Conservation (phyloP, 2,329 filamentous ascomycete species). For the Geosmithia putterillii region DNA sequence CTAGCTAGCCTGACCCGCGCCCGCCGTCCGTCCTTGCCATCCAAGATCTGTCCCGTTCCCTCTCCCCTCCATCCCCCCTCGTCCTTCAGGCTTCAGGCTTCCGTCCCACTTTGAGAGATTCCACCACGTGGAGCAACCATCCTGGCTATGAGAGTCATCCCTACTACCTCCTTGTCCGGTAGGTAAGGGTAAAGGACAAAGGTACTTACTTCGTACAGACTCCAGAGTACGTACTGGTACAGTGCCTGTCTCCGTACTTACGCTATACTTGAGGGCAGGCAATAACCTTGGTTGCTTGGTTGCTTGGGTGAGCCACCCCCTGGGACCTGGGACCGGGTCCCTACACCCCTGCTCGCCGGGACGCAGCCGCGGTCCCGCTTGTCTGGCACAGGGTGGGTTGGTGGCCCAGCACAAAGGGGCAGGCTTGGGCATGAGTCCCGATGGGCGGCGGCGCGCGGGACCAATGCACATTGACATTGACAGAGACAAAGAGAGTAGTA, state of each 20-base stretch:
- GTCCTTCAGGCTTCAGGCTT: not conserved
- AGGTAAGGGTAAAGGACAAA: not conserved
- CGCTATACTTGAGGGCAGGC: too few species aligned
- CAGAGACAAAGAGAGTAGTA: too few species aligned
- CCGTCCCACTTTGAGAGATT: not conserved
- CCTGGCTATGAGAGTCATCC: too few species aligned
- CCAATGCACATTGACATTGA: too few species aligned
- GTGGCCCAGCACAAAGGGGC: too few species aligned
- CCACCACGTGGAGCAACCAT: not conserved
- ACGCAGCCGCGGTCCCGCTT: conserved; percentile 4
- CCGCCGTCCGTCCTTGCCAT: too few species aligned
- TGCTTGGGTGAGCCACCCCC: too few species aligned
- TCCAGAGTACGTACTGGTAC: not conserved
- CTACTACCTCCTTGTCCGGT: not conserved
- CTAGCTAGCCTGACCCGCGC: too few species aligned
- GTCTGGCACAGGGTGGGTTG: too few species aligned
- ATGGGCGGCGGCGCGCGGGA: too few species aligned
- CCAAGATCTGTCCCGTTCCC: not conserved
- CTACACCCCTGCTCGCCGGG: conserved; percentile 1
- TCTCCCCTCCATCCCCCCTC: not conserved
- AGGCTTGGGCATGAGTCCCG: too few species aligned
- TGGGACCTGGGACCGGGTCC: not conserved
- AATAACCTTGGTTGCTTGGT: too few species aligned
- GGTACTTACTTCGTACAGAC: not conserved
- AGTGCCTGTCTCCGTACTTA: not conserved